Base-by-base conservation (phyloP, 1,284 basidiomycete genomes). In the Flammula alnicola region DNA sequence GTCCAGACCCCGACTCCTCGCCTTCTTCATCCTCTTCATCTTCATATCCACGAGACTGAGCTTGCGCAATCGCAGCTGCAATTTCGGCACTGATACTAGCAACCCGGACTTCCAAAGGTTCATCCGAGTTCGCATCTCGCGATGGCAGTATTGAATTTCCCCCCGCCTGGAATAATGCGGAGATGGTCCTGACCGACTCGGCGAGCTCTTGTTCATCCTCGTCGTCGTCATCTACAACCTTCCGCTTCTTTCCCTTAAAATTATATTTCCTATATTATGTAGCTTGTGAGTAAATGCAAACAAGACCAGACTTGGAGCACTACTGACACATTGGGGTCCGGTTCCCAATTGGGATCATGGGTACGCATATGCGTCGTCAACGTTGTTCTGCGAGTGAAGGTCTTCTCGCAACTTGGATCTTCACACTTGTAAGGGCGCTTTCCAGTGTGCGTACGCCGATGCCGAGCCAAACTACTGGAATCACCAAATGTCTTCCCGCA, bases 401-500 rank as follows among this genome's bases (percentile, higher is more conserved):
- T 90, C 76, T 91, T 92, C 56, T 89, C 86, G 67, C 90, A 93
- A 44, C 79, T 77, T 7, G 84, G 80, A 57, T 88, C 83, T 66
- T 89, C 83, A 63, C 89, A 91, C 62, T 88, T 87, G 63, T 91
- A 91, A 16, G 89, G 89, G 39, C 88, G 78, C 65, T 88, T 88
- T 19, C 88, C 89, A 1, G 89, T 91, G 61, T 95, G 92, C 7
- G 89, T 93, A 55, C 92, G 81, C 42, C 93, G 83, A 74, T 95
- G 92, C 60, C 93, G 83, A 42, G 92, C 91, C 51, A 95, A 77
- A 69, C 89, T 91, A 64, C 89, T 92, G 14, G 91, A 93, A 68
- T 95, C 92, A 32, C 90, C 85, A 68, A 95, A 95, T 5, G 86
- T 88, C 69, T 86, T 90, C 36, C 79, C 81, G 64, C 93, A 95